These are phyloP conservation scores for Aspergillus viridinutans DNA, from an alignment of 2,329 filamentous ascomycete genomes.

Conservation along the genomic window DNA sequence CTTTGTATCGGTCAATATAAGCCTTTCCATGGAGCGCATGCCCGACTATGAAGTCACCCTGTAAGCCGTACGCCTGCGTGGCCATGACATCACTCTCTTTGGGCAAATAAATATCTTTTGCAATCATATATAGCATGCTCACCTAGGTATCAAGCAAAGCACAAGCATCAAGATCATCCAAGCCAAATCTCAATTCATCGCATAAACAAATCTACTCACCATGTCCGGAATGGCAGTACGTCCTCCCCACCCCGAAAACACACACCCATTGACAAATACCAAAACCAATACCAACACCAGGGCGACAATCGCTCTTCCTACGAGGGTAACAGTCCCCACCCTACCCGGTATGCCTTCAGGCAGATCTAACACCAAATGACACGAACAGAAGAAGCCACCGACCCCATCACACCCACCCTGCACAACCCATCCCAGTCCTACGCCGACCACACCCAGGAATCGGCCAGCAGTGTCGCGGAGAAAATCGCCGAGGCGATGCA, in stretches of 20 bases:
- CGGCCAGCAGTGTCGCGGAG: constrained; percentile 17
- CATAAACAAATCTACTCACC: neutral
- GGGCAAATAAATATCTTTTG: neutral
- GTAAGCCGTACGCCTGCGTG: neutral
- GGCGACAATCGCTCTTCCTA: constrained; percentile 6
- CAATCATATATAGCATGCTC: neutral
- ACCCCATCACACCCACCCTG: constrained; percentile 13
- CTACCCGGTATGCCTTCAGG: too few relatives aligned
- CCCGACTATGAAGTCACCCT: neutral
- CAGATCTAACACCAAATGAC: neutral
- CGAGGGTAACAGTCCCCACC: neutral
- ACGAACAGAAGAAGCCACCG: constrained; percentile 12
- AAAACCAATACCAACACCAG: constrained; percentile 5
- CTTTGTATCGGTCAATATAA: neutral
- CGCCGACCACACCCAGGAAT: constrained; percentile 8
- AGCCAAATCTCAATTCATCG: too few relatives aligned
- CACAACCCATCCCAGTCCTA: constrained; percentile 9
- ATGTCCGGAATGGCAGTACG: constrained; percentile 16
- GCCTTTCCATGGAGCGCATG: neutral
- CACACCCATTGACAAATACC: neutral
- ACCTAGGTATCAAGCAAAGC: neutral
- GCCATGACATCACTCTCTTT: neutral
- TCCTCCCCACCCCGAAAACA: neutral
- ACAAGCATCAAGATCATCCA: neutral
- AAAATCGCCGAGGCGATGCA: constrained; percentile 14